phyloP scores from a whole-genome alignment of 768 basidiomycete species.

The Lactarius pseudohatsudake region DNA sequence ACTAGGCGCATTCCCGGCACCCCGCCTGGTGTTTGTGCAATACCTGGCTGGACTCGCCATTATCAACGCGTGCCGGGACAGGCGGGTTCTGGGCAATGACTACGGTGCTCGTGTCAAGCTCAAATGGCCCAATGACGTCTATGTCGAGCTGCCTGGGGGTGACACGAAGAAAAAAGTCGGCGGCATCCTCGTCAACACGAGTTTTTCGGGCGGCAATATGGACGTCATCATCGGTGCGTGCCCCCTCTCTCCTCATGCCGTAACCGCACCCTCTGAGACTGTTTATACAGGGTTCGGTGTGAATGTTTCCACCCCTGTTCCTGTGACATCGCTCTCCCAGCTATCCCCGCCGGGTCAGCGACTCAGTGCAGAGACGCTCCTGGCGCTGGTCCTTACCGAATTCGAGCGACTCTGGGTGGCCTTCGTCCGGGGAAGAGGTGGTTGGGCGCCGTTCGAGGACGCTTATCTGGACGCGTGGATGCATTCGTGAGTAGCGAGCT shows the following conservation, averaged over 20 bases:
- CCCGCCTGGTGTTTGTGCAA: slow-evolving; percentile 86
- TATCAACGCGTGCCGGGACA: slow-evolving; percentile 75
- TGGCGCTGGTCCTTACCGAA: slow-evolving; percentile 68
- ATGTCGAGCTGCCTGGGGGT: slow-evolving; percentile 55
- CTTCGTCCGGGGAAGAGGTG: slow-evolving; percentile 65
- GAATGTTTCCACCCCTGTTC: slow-evolving; percentile 79
- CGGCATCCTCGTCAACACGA: slow-evolving; percentile 88
- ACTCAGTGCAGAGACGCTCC: slow-evolving; percentile 70
- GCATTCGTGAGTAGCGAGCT: slow-evolving; percentile 69
- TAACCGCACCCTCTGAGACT: neutral
- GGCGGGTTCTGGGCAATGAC: slow-evolving; percentile 45
- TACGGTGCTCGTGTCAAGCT: slow-evolving; percentile 63
- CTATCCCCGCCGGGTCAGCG: slow-evolving; percentile 45
- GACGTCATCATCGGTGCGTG: slow-evolving; percentile 78
- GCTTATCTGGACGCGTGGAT: slow-evolving; percentile 83
- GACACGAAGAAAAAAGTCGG: slow-evolving; percentile 73
- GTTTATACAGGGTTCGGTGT: slow-evolving; percentile 75
- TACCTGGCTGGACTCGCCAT: slow-evolving; percentile 90
- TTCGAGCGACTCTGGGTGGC: slow-evolving; percentile 79
- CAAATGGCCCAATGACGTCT: slow-evolving; percentile 98
- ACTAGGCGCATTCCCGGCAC: slow-evolving; percentile 49
- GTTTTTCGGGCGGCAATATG: slow-evolving; percentile 67
- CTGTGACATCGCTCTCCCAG: slow-evolving; percentile 79
- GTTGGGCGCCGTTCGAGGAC: slow-evolving; percentile 79
- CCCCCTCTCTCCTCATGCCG: neutral